A percentile compares a stretch with the other conserved stretches of the same genome.
Conservation (phyloP, 371 early-diverging fungal genomes). For the Zancudomyces culisetae region DNA sequence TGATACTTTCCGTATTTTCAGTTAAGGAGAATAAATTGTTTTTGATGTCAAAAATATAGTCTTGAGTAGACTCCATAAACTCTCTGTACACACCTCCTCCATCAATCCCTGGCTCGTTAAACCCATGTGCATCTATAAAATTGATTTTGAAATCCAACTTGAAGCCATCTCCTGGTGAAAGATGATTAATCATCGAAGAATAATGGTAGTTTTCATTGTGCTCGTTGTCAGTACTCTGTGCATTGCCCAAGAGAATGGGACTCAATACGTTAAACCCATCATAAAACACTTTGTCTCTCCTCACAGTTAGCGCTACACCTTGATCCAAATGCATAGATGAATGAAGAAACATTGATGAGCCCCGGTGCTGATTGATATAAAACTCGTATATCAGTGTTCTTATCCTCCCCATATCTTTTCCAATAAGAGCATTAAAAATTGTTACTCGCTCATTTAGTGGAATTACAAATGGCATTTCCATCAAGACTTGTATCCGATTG, state of each 20-base stretch:
- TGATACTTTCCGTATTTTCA: not conserved
- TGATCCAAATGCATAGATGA: constrained; percentile 15
- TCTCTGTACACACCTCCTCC: constrained; percentile 92
- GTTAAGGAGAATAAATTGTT: constrained; percentile 63
- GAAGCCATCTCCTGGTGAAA: constrained; percentile 18
- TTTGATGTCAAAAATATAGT: constrained; percentile 64
- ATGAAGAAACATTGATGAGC: no score
- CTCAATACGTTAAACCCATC: constrained; percentile 47
- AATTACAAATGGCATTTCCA: constrained; percentile 72
- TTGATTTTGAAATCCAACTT: constrained; percentile 62
- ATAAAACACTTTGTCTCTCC: constrained; percentile 62
- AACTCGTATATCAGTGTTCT: constrained; percentile 7
- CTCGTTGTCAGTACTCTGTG: not conserved
- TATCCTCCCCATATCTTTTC: constrained; percentile 35
- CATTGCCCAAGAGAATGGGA: constrained; percentile 11
- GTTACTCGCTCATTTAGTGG: constrained; percentile 73
- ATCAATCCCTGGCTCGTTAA: constrained; percentile 83
- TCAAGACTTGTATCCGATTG: constrained; percentile 50
- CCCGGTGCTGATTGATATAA: constrained; percentile 6
- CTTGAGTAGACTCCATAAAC: constrained; percentile 59
- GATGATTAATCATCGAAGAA: not conserved
- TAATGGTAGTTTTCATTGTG: not conserved
- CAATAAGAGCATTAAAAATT: constrained; percentile 62
- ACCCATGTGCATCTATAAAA: constrained; percentile 68
- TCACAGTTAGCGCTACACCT: constrained; percentile 32